Evolutionary conservation across 192 early-diverging fungal species (phyloP), one percentile per base, ranked within the genome.

Genomic region (Linnemannia hyalina): DNA sequence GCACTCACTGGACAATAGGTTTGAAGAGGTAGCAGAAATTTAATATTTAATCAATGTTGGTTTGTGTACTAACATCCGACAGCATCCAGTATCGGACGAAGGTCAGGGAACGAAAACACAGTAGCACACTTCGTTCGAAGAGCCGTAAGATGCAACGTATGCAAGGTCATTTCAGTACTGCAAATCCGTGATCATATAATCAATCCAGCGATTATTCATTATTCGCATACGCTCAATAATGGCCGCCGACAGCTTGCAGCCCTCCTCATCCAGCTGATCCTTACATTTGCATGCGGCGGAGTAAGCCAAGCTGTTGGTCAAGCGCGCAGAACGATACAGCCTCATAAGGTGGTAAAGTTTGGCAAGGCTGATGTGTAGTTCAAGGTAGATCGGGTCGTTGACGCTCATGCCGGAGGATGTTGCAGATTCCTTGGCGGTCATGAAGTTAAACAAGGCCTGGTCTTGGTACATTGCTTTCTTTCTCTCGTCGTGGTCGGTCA

Each of bases 401-500:
- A 23, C n/a, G 29, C 26, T 68, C 65, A 68, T 16, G 29, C 65
- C 35, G 26, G 65, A 68, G 65, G 65, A 68, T 29, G 65, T 32
- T 1, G 65, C 65, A 15, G 23, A n/a, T 68, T 68, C 65, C 65
- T 68, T 68, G 65, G 65, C 65, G 23, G 23, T 32, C 26, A 68
- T 2, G 29, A 29, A 68, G n/a, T 15, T 29, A 0, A 2, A 29
- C 65, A 68, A 7, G 65, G 65, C 65, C 65, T 32, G 10, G 65
- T 68, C 65, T n/a, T 29, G 26, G 26, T 68, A 68, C 2, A 32
- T 15, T 7, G 23, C 1, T 29, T 68, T n/a, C 11, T 68, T 6
- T 15, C 10, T 15, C 65, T 68, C 15, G 65, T 94, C 90, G 83
- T 95, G 93, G 77, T 88, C 93, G 44, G 90, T 87, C 84, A 92